phyloP scores from a whole-genome alignment of 768 basidiomycete species.

The Russula earlei region DNA sequence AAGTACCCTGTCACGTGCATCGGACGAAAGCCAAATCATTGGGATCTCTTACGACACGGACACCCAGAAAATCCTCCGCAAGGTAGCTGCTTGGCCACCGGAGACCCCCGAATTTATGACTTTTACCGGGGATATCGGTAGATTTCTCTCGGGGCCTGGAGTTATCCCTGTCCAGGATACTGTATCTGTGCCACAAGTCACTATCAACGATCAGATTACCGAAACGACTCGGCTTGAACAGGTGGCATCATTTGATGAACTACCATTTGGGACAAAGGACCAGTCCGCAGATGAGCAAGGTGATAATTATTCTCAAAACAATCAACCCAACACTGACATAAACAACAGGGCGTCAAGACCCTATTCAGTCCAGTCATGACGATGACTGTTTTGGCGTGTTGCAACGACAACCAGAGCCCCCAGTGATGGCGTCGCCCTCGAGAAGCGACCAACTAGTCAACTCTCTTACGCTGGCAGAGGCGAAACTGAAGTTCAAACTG shows the following conservation, averaged over 20 bases:
- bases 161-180: conserved; percentile 6
- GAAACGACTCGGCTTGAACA: background rate
- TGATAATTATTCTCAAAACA: background rate
- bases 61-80: background rate
- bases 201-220: background rate
- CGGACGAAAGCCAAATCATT: background rate
- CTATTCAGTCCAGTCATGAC: background rate
- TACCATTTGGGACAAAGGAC: background rate
- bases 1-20: background rate
- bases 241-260: background rate
- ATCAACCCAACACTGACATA: background rate
- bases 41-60: background rate
- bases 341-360: background rate
- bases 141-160: conserved; percentile 10
- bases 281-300: background rate
- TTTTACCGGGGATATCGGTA: background rate
- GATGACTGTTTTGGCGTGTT: background rate
- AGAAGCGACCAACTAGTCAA: background rate
- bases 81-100: background rate
- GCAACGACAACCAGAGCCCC: background rate
- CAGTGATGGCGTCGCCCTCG: background rate
- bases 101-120: background rate
- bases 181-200: background rate
- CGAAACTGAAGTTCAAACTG: conserved; percentile 2
- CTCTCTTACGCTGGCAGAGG: conserved; percentile 6